phyloP scores from a whole-genome alignment of 2,329 filamentous ascomycete genomes.

The Venturiaceae sp. region DNA sequence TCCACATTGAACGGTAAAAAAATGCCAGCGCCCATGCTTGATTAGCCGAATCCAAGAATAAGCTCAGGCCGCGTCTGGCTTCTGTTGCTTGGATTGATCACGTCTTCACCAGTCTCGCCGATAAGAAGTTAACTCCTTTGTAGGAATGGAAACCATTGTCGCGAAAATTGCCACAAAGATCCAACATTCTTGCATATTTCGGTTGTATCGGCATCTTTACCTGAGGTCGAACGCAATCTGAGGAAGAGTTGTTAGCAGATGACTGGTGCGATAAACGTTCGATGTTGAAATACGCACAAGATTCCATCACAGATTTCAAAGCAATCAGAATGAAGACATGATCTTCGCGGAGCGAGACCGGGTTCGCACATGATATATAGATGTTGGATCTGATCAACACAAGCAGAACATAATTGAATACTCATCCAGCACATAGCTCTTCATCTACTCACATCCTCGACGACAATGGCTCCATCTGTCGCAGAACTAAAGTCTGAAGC shows the following conservation, averaged over 20 bases:
- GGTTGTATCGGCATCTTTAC: background rate
- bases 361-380: background rate
- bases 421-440: background rate
- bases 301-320: too few relatives aligned
- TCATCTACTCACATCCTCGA: background rate
- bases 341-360: background rate
- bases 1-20: background rate
- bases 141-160: too few relatives aligned
- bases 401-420: background rate
- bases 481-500: background rate
- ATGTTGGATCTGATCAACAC: background rate
- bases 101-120: background rate
- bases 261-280: background rate
- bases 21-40: background rate
- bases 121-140: background rate
- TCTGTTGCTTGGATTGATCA: too few relatives aligned
- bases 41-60: background rate
- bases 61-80: background rate
- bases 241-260: background rate
- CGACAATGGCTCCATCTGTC: background rate
- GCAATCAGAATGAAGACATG: too few relatives aligned
- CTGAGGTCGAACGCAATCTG: background rate
- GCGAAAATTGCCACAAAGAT: too few relatives aligned
- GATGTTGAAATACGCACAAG: background rate
- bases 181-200: background rate